Percentiles rank a stretch among this genome's conserved stretches.
These are phyloP conservation scores for Rubroboletus pulcherrimus DNA, from an alignment of 768 basidiomycete species.

Conservation along the genomic window DNA sequence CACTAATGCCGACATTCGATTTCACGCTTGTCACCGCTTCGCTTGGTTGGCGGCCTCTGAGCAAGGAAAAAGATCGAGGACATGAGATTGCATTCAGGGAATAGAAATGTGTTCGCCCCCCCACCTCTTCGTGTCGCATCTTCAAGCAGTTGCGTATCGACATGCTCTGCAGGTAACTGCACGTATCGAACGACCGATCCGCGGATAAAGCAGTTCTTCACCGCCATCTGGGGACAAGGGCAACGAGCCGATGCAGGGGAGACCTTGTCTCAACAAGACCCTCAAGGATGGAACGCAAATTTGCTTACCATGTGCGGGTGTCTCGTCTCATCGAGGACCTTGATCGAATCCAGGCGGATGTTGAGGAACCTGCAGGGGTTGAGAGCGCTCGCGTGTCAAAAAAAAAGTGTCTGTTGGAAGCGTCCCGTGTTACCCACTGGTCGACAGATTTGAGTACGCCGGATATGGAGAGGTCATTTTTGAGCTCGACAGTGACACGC, in stretches of 20 bases:
- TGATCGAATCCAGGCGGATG: conserved; percentile 92
- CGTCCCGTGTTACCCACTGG: conserved; percentile 58
- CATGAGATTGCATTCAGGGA: conserved; percentile 1
- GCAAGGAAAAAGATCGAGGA: not conserved
- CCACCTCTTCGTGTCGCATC: conserved; percentile 94
- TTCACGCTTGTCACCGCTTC: conserved; percentile 30
- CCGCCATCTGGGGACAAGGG: conserved; percentile 71
- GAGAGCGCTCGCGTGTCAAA: conserved; percentile 2
- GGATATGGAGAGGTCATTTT: conserved; percentile 97
- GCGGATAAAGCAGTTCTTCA: conserved; percentile 98
- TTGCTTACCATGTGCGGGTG: conserved; percentile 92
- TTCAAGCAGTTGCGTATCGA: conserved; percentile 93
- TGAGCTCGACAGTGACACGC: conserved; percentile 93
- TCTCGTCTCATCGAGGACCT: conserved; percentile 84
- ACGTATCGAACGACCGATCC: conserved; percentile 98
- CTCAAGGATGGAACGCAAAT: not conserved
- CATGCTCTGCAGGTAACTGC: conserved; percentile 85
- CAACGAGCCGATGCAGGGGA: not conserved
- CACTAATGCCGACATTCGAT: not conserved
- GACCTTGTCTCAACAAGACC: not conserved
- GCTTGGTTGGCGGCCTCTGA: conserved; percentile 41
- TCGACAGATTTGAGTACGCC: conserved; percentile 96
- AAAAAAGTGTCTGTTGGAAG: not conserved
- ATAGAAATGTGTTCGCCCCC: conserved; percentile 19
- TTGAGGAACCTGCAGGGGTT: conserved; percentile 72